Evolutionary conservation across 371 early-diverging fungal genomes (phyloP).

Genomic region (Actinomucor elegans): DNA sequence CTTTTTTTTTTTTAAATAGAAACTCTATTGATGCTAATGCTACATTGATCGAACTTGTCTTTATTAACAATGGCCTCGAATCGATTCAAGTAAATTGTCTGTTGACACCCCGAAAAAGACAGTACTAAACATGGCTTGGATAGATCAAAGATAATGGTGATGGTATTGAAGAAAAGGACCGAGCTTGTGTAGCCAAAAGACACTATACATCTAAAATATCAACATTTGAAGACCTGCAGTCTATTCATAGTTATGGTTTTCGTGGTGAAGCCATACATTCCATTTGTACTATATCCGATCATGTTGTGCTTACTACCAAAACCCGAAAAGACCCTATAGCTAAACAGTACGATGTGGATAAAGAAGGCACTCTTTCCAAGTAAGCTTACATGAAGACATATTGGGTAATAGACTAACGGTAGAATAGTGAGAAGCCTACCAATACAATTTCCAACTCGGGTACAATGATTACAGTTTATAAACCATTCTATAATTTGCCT

Average conservation of each 20-base stretch:
- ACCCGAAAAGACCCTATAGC: constrained; percentile 29
- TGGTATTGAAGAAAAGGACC: constrained; percentile 53
- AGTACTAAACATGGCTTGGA: too few species aligned
- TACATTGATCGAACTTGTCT: constrained; percentile 33
- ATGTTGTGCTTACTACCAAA: constrained; percentile 35
- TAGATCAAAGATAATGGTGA: constrained; percentile 60
- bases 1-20: constrained; percentile 17
- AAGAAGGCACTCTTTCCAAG: constrained; percentile 28
- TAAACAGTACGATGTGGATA: constrained; percentile 34
- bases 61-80: constrained; percentile 36
- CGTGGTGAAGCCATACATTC: constrained; percentile 63
- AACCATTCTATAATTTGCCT: constrained; percentile 44
- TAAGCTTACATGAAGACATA: background rate
- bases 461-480: constrained; percentile 31
- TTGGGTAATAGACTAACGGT: too few species aligned
- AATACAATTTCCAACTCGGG: constrained; percentile 20
- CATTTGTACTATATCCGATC: constrained; percentile 43
- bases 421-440: background rate
- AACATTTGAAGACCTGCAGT: constrained; percentile 57
- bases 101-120: too few species aligned
- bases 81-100: constrained; percentile 32
- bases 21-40: constrained; percentile 54
- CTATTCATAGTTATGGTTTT: constrained; percentile 68
- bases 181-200: constrained; percentile 40
- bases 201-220: constrained; percentile 77